Evolutionary conservation across 1,284 basidiomycete species (phyloP).

Genomic region (Gomphus bonarii): DNA sequence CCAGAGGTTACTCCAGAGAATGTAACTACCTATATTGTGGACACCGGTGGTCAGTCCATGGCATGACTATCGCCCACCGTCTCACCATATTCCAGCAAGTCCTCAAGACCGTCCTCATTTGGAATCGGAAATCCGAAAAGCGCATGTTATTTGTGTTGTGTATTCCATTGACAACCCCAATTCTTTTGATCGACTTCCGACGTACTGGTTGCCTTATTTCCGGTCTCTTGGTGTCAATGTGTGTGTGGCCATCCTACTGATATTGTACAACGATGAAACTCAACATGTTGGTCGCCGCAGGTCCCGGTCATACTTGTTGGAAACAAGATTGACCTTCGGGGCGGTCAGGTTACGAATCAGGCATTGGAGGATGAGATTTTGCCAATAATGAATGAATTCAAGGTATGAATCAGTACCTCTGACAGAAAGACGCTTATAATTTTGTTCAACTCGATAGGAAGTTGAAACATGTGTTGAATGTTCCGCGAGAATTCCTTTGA

Average conservation of each 20-base stretch:
- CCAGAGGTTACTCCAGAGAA: conserved; percentile 94
- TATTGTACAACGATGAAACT: conserved; percentile 8
- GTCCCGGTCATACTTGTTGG: conserved; percentile 96
- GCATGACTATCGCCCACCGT: not conserved
- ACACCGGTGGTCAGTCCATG: conserved; percentile 71
- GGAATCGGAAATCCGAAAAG: conserved; percentile 90
- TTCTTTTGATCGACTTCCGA: conserved; percentile 93
- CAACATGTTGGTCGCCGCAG: conserved; percentile 29
- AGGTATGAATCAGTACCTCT: conserved; percentile 37
- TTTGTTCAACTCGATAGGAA: conserved; percentile 47
- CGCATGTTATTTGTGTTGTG: conserved; percentile 96
- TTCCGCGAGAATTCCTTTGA: conserved; percentile 80
- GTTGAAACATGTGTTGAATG: conserved; percentile 98
- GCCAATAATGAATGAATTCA: conserved; percentile 96
- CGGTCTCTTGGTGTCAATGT: conserved; percentile 92
- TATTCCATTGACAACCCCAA: conserved; percentile 94
- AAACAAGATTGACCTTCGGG: conserved; percentile 95
- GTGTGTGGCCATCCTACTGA: conserved; percentile 17
- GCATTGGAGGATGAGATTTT: conserved; percentile 90
- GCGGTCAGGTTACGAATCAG: conserved; percentile 89
- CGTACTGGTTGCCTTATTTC: conserved; percentile 99
- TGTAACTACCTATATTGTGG: conserved; percentile 91
- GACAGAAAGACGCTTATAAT: conserved; percentile 3
- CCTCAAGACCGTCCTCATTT: conserved; percentile 79
- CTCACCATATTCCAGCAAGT: conserved; percentile 37